Evolutionary conservation across 345 rosid species (phyloP).

Genomic region (Boechera retrofracta): DNA sequence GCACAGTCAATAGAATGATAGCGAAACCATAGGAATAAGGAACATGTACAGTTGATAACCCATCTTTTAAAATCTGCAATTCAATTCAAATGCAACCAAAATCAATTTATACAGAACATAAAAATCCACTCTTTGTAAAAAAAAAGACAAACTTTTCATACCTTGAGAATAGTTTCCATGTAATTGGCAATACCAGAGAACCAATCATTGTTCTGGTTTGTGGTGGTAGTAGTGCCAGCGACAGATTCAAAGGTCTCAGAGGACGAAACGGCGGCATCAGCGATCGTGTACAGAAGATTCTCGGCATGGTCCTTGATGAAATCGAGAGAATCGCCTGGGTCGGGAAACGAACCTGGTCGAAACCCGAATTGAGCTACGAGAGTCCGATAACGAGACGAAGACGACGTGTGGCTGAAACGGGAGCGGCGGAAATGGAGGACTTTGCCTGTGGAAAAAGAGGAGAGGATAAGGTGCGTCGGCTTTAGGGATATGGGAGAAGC

Average conservation of each 20-base stretch:
- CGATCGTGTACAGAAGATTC: slow-evolving; percentile 65
- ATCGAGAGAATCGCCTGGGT: slow-evolving; percentile 51
- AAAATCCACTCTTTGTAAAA: neutral
- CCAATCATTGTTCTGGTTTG: slow-evolving; percentile 81
- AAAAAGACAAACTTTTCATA: neutral
- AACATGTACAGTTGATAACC: slow-evolving; percentile 72
- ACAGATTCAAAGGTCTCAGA: slow-evolving; percentile 51
- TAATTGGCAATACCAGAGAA: slow-evolving; percentile 78
- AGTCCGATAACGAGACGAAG: slow-evolving; percentile 53
- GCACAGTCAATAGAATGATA: slow-evolving; percentile 80
- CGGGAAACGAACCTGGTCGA: slow-evolving; percentile 52
- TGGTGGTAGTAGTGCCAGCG: slow-evolving; percentile 35
- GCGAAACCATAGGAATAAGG: slow-evolving; percentile 95
- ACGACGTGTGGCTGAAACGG: slow-evolving; percentile 45
- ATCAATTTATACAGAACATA: neutral
- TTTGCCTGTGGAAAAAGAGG: slow-evolving; percentile 46
- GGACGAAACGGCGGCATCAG: slow-evolving; percentile 85
- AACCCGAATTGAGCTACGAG: slow-evolving; percentile 69
- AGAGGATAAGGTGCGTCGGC: slow-evolving; percentile 47
- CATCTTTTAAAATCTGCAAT: slow-evolving; percentile 80
- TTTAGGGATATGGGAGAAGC: slow-evolving; percentile 45
- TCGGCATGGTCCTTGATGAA: slow-evolving; percentile 59
- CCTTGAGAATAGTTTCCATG: slow-evolving; percentile 91
- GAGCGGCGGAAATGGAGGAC: slow-evolving; percentile 48
- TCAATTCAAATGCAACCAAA: slow-evolving; percentile 18